Evolutionary conservation across 768 basidiomycete species (phyloP).

Genomic region (Steccherinum ochraceum): DNA sequence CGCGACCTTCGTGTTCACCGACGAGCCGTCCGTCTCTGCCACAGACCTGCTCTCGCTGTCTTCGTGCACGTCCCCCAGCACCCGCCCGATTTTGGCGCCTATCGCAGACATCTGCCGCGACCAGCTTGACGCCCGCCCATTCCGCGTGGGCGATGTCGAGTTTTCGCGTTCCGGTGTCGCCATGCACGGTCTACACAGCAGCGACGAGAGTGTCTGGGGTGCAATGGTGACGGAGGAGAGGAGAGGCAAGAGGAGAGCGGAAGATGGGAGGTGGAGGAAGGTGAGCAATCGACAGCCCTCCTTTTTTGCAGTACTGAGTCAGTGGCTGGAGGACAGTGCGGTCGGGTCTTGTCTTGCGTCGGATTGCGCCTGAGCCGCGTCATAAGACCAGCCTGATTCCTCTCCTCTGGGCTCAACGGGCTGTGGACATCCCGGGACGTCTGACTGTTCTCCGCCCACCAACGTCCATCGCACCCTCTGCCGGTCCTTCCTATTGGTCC

Average conservation of each 20-base stretch:
- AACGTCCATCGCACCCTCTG: constrained; percentile 6
- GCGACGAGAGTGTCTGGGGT: constrained; percentile 4
- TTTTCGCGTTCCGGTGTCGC: constrained; percentile 6
- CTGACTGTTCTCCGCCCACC: constrained; percentile 10
- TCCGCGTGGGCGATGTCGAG: constrained; percentile 6
- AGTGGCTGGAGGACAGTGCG: constrained; percentile 1
- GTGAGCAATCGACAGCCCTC: not conserved
- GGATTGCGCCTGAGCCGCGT: constrained; percentile 14
- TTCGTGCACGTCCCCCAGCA: constrained; percentile 7
- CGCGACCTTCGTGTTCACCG: constrained; percentile 3
- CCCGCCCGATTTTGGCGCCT: constrained; percentile 11
- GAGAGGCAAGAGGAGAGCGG: not conserved
- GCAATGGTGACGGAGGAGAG: not conserved
- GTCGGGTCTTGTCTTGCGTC: constrained; percentile 13
- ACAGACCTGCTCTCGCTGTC: not conserved
- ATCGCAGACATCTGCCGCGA: constrained; percentile 4
- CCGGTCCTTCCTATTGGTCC: constrained; percentile 3
- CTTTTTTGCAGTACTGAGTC: not conserved
- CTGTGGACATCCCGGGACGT: not conserved
- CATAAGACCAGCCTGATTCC: constrained; percentile 11
- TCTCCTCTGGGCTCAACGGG: not conserved
- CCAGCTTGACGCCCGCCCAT: constrained; percentile 8
- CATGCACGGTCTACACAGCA: constrained; percentile 7
- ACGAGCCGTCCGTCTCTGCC: constrained; percentile 5
- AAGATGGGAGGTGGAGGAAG: not conserved